Base-by-base conservation (phyloP, 768 basidiomycete species). In the Calocybe indica region DNA sequence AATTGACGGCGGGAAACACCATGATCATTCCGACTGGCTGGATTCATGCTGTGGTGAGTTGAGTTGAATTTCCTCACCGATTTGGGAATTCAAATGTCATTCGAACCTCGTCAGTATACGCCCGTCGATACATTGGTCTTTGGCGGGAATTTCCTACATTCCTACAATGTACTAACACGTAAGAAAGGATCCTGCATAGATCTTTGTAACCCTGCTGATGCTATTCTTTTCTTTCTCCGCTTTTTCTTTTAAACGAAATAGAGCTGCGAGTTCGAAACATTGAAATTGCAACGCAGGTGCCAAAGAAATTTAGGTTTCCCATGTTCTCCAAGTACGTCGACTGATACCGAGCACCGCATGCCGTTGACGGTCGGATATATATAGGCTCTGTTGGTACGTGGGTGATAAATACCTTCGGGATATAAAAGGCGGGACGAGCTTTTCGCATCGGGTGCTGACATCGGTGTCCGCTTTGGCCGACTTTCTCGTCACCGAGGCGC, bases 21-120 rank as follows among this genome's bases (percentile, higher is more conserved):
- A 88, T 93, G 85, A 89, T 94, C 41, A 94, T 96, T 45, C 92
- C 95, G 1, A 85, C 92, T 1, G 95, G 95, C 0, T 99, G 95
- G 88, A 97, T 98, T 50, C 95, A 99, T 61, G 92, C 92, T 8
- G 95, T 99, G 36, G 93, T 95, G 62, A 62, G 87, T 15, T 32
- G 7, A 34, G 12, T 30, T 43, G 3, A 34, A 41, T 30, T 33
- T 37, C 32, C 44, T 44, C 9, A 32, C 37, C 5, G 11, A 44
- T 14, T 5, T n/a, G 10, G 15, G 28, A 15, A 10, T 35, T 31
- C 13, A 45, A 37, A 46, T 5, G 45, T n/a, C 49, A 45, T 52
- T 54, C 34, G 32, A 47, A n/a, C 49, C 12, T 36, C 49, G 22
- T 32, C 56, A 95, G 88, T 84, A 90, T 65, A 98, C 96, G 0